These are phyloP conservation scores for Pyrus pyrifolia DNA, from an alignment of 306 rosid species.

Conservation along the genomic window DNA sequence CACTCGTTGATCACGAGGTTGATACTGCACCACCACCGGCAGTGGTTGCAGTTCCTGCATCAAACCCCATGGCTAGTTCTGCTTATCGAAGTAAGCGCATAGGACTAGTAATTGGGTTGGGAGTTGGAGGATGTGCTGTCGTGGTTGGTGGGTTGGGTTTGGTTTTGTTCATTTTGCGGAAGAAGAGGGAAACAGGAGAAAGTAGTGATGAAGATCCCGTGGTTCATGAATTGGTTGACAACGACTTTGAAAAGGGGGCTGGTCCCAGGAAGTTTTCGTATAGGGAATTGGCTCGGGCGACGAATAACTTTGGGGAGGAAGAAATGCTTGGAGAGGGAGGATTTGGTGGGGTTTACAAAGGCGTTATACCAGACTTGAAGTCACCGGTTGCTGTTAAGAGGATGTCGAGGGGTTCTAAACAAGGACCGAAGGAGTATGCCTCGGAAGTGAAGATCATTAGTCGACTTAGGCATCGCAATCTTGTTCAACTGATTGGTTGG, in stretches of 20 bases:
- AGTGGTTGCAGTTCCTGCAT: too few species aligned
- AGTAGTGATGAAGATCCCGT: neutral
- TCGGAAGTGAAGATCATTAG: constrained; percentile 32
- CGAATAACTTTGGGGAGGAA: constrained; percentile 27
- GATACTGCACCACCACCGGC: too few species aligned
- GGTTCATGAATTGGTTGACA: neutral
- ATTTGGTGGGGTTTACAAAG: constrained; percentile 24
- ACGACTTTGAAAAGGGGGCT: neutral
- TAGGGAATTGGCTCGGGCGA: constrained; percentile 6
- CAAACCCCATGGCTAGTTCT: too few species aligned
- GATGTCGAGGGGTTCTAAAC: constrained; percentile 20
- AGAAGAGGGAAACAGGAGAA: constrained; percentile 8
- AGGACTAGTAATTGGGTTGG: neutral
- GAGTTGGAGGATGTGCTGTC: neutral
- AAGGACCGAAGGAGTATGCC: constrained; percentile 25
- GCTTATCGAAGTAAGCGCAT: neutral
- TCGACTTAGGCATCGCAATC: constrained; percentile 32
- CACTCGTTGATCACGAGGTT: too few species aligned
- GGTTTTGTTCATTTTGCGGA: neutral
- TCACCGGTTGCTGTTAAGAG: constrained; percentile 35
- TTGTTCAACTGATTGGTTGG: constrained; percentile 36
- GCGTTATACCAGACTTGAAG: constrained; percentile 15
- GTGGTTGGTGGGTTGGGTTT: neutral
- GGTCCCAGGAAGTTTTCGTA: neutral
- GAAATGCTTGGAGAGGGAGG: constrained; percentile 22